Percentiles rank a stretch among this genome's conserved stretches.
These are phyloP conservation scores for Pyrus bretschneideri DNA, from an alignment of 306 rosid genomes.

Conservation along the genomic window DNA sequence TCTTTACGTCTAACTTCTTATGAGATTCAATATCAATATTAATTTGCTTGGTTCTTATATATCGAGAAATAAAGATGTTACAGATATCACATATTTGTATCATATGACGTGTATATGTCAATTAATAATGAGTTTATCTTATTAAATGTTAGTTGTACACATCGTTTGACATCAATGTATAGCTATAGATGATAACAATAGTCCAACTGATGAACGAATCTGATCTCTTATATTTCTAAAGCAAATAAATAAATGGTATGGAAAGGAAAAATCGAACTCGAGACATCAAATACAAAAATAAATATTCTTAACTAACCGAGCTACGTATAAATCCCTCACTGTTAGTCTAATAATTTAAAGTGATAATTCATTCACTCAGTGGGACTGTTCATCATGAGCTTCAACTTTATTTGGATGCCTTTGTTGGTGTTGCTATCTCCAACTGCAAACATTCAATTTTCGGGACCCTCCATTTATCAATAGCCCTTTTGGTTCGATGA, in stretches of 20 bases:
- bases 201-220: no score
- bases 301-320: neutral
- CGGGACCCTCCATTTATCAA: neutral
- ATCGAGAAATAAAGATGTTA: neutral
- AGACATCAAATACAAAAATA: neutral
- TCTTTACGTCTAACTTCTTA: neutral
- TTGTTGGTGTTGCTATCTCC: neutral
- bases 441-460: neutral
- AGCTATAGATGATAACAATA: no score
- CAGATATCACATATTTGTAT: no score
- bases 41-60: neutral
- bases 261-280: neutral
- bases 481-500: neutral
- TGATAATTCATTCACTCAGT: neutral
- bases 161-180: no score
- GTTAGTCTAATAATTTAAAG: neutral
- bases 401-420: neutral
- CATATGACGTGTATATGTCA: no score
- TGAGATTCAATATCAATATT: neutral
- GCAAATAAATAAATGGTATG: no score
- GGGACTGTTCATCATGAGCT: neutral
- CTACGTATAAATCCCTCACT: accelerated
- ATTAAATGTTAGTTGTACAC: no score
- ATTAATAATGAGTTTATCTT: no score
- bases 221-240: no score